A percentile compares a stretch with the other conserved stretches of the same genome.
Conservation (phyloP, 1,284 basidiomycete genomes). For the Austropuccinia psidii region DNA sequence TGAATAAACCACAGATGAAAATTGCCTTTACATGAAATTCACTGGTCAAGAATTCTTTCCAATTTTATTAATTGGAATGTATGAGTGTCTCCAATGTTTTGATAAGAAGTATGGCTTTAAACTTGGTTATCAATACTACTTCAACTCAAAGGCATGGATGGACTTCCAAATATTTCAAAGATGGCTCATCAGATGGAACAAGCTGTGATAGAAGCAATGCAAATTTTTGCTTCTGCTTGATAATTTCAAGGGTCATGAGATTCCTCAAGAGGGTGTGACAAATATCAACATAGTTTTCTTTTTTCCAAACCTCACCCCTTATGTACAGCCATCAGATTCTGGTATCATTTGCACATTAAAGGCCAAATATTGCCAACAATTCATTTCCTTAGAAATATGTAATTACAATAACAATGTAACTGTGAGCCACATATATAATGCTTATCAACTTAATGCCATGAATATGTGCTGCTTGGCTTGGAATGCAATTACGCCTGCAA, state of each 20-base stretch:
- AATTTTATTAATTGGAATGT: neutral
- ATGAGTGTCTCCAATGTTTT: neutral
- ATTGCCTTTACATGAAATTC: neutral
- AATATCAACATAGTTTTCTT: neutral
- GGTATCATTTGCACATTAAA: constrained; percentile 13
- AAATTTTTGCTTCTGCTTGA: too few relatives aligned
- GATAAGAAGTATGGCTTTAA: neutral
- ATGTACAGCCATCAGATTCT: too few relatives aligned
- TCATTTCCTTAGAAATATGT: neutral
- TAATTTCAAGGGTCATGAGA: too few relatives aligned
- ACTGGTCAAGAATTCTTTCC: neutral
- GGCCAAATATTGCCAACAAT: neutral
- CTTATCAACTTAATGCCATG: neutral
- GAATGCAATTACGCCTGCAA: too few relatives aligned
- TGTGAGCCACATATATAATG: neutral
- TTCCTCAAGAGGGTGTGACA: too few relatives aligned
- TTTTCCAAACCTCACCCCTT: too few relatives aligned
- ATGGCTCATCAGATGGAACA: too few relatives aligned
- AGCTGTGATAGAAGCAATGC: neutral
- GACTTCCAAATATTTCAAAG: neutral
- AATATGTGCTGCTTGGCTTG: too few relatives aligned
- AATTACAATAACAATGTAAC: neutral
- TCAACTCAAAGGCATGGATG: neutral
- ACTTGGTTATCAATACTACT: too few relatives aligned
- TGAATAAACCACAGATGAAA: neutral